A percentile compares a stretch with the other conserved stretches of the same genome.
Evolutionary conservation across 2,329 filamentous ascomycete species (phyloP).

Genomic region (Aspergillus alliaceus): DNA sequence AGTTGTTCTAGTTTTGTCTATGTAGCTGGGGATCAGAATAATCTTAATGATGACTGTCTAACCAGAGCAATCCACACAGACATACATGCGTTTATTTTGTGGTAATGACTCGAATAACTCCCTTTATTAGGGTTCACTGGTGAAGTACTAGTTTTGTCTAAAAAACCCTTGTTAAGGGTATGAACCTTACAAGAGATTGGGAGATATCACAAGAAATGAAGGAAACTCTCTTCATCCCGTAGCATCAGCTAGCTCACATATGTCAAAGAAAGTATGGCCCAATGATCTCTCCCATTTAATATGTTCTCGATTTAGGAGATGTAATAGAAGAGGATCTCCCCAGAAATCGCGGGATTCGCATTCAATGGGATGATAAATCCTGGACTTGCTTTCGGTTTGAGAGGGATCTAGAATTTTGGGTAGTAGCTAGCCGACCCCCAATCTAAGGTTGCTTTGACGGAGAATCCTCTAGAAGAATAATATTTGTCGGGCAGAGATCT

Average conservation of each 20-base stretch:
- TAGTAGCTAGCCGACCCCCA: conserved; percentile 12
- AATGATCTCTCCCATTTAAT: background rate
- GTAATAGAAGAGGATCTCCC: background rate
- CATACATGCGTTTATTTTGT: too few species aligned
- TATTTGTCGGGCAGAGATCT: conserved; percentile 8
- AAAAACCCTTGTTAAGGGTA: too few species aligned
- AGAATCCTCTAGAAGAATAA: conserved; percentile 6
- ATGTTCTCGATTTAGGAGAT: background rate
- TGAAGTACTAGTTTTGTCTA: too few species aligned
- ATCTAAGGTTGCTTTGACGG: conserved; percentile 7
- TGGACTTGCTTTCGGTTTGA: conserved; percentile 3
- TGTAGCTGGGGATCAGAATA: too few species aligned
- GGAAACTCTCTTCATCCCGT: too few species aligned
- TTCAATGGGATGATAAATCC: background rate
- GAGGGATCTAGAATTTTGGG: conserved; percentile 8
- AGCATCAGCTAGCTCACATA: background rate
- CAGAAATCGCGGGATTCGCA: background rate
- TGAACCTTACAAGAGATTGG: too few species aligned
- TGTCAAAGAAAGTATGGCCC: background rate
- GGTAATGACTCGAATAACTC: too few species aligned
- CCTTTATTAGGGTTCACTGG: too few species aligned
- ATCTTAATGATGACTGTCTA: too few species aligned
- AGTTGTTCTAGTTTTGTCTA: too few species aligned
- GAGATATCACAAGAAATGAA: too few species aligned
- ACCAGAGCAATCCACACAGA: too few species aligned